These are phyloP conservation scores for Malassezia equina DNA, from an alignment of 1,284 basidiomycete species.

Conservation along the genomic window DNA sequence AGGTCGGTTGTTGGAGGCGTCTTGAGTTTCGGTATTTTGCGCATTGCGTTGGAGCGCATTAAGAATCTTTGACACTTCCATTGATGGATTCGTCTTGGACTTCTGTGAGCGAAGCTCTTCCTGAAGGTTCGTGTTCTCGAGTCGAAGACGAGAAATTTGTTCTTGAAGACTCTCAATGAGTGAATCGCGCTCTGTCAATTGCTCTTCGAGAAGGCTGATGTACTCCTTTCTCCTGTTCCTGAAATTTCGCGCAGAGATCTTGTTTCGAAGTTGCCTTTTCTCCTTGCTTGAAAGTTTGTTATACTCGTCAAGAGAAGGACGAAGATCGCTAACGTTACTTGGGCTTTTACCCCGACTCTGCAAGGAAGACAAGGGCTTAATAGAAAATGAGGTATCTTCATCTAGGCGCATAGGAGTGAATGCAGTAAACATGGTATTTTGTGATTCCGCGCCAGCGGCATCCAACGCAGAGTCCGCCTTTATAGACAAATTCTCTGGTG, in stretches of 20 bases:
- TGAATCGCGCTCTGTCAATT: constrained; percentile 81
- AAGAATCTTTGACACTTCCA: constrained; percentile 49
- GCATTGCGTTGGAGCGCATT: constrained; percentile 59
- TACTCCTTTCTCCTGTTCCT: constrained; percentile 88
- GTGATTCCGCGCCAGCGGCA: not conserved
- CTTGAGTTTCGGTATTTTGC: not conserved
- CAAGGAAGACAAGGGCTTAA: not conserved
- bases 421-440: constrained; percentile 4
- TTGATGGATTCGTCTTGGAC: constrained; percentile 55
- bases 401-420: constrained; percentile 20
- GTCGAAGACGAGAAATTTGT: constrained; percentile 67
- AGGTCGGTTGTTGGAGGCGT: not conserved
- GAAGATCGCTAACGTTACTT: constrained; percentile 22
- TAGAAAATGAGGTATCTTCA: not conserved
- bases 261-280: constrained; percentile 89
- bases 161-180: constrained; percentile 77
- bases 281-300: constrained; percentile 90
- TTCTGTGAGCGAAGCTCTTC: constrained; percentile 50
- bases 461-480: not conserved
- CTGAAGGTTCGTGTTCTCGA: constrained; percentile 69
- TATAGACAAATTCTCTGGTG: not conserved
- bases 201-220: constrained; percentile 80
- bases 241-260: constrained; percentile 91
- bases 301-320: constrained; percentile 78
- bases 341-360: not conserved